phyloP scores from a whole-genome alignment of 202 grass and related monocot genomes.

The Digitaria exilis region DNA sequence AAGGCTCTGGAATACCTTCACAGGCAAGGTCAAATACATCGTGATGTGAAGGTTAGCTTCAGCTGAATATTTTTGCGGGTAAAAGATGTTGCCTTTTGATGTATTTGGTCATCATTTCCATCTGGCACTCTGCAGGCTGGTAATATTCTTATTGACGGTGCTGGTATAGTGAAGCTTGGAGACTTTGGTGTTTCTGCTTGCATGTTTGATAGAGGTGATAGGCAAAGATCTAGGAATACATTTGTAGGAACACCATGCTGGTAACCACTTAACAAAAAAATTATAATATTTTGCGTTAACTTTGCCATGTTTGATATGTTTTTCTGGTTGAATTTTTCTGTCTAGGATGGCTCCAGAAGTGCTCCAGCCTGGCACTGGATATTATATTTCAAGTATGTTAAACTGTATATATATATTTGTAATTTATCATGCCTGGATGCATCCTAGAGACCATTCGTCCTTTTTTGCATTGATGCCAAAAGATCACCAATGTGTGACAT shows the following conservation, averaged over 20 bases:
- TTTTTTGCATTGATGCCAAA: slow-evolving; percentile 16
- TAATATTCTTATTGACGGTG: slow-evolving; percentile 93
- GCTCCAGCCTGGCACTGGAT: slow-evolving; percentile 91
- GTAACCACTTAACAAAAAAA: slow-evolving; percentile 40
- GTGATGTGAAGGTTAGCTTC: slow-evolving; percentile 83
- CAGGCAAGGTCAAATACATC: slow-evolving; percentile 96
- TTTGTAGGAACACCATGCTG: slow-evolving; percentile 99
- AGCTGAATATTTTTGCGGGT: slow-evolving; percentile 10
- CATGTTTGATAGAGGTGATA: slow-evolving; percentile 99
- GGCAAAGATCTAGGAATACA: slow-evolving; percentile 94
- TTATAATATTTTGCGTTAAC: slow-evolving; percentile 8
- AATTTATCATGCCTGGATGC: slow-evolving; percentile 16
- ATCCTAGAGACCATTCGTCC: not conserved
- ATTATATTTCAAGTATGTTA: slow-evolving; percentile 97
- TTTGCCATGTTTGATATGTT: slow-evolving; percentile 26
- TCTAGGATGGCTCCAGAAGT: slow-evolving; percentile 99
- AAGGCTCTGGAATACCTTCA: slow-evolving; percentile 98
- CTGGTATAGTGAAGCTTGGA: slow-evolving; percentile 89
- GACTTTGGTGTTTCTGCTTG: slow-evolving; percentile 98
- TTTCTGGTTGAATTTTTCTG: slow-evolving; percentile 34
- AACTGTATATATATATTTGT: slow-evolving; percentile 24
- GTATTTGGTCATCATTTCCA: not conserved
- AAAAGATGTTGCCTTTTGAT: slow-evolving; percentile 12
- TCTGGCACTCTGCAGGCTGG: slow-evolving; percentile 66
- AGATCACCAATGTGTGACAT: not conserved